phyloP scores from a whole-genome alignment of 768 basidiomycete species.

The Kwoniella sp. region DNA sequence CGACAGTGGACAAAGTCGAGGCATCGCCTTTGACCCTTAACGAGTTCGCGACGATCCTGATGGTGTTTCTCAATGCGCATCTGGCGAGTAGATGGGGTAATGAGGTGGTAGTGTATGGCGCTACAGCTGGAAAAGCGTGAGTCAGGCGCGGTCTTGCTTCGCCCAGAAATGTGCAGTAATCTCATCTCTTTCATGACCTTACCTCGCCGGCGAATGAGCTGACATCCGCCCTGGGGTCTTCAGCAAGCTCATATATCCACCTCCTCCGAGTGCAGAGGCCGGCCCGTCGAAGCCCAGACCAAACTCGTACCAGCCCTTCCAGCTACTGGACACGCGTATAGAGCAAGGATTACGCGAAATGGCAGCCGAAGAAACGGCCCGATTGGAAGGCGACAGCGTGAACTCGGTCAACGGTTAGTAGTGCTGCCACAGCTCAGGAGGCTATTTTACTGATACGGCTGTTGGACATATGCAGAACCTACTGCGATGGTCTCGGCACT shows the following conservation, averaged over 20 bases:
- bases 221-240: too few species aligned
- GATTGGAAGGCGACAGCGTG: conserved; percentile 58
- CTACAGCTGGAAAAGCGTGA: conserved; percentile 56
- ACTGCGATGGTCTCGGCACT: conserved; percentile 77
- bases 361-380: conserved; percentile 58
- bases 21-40: conserved; percentile 65
- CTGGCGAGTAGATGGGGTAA: conserved; percentile 90
- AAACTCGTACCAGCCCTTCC: conserved; percentile 83
- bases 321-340: conserved; percentile 70
- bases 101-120: conserved; percentile 86
- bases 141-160: conserved; percentile 1
- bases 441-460: too few species aligned
- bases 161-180: too few species aligned
- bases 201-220: too few species aligned
- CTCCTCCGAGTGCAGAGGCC: conserved; percentile 15
- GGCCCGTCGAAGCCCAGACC: conserved; percentile 51
- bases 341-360: conserved; percentile 66
- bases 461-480: too few species aligned
- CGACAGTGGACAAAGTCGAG: conserved; percentile 24
- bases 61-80: conserved; percentile 91
- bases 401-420: conserved; percentile 57
- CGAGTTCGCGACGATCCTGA: conserved; percentile 76
- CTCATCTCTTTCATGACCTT: too few species aligned
- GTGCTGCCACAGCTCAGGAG: too few species aligned
- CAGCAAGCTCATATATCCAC: conserved; percentile 76